These are phyloP conservation scores for Aquilaria malaccensis DNA, from an alignment of 345 rosid species.

Conservation along the genomic window DNA sequence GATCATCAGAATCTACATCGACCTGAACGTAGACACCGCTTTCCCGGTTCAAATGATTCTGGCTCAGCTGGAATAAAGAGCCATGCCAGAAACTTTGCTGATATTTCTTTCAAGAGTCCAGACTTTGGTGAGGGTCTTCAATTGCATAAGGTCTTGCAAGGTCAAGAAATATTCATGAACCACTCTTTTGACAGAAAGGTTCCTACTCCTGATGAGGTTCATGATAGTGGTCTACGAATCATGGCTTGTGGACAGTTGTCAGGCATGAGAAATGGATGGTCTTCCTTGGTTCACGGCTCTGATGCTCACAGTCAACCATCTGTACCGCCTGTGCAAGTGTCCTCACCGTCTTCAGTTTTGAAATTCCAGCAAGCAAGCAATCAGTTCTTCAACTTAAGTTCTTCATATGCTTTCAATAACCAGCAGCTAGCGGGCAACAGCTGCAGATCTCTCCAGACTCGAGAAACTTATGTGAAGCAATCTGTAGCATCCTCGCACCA, in stretches of 20 bases:
- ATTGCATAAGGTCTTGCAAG: conserved; percentile 96
- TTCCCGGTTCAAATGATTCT: conserved; percentile 26
- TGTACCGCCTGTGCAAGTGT: conserved; percentile 31
- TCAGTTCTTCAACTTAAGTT: conserved; percentile 11
- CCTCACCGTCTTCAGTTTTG: conserved; percentile 82
- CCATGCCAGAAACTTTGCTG: conserved; percentile 25
- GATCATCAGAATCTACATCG: conserved; percentile 30
- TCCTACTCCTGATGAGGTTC: conserved; percentile 24
- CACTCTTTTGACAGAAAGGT: conserved; percentile 29
- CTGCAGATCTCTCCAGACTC: conserved; percentile 10
- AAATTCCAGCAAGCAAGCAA: conserved; percentile 45
- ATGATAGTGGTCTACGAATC: conserved; percentile 33
- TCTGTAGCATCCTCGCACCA: conserved; percentile 7
- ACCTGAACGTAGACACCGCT: conserved; percentile 32
- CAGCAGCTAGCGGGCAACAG: conserved; percentile 17
- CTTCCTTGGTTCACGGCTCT: conserved; percentile 35
- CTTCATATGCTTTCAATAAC: conserved; percentile 13
- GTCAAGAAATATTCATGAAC: conserved; percentile 84
- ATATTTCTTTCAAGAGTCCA: conserved; percentile 32
- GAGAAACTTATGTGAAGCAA: conserved; percentile 21
- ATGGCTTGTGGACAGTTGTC: conserved; percentile 30
- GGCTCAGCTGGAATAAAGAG: conserved; percentile 23
- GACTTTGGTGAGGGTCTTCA: conserved; percentile 60
- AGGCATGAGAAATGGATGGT: conserved; percentile 50
- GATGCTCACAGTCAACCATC: conserved; percentile 28